Evolutionary conservation across 2,329 filamentous ascomycete species (phyloP), one percentile per base, ranked within the genome.

Genomic region (Alternaria postmessia): DNA sequence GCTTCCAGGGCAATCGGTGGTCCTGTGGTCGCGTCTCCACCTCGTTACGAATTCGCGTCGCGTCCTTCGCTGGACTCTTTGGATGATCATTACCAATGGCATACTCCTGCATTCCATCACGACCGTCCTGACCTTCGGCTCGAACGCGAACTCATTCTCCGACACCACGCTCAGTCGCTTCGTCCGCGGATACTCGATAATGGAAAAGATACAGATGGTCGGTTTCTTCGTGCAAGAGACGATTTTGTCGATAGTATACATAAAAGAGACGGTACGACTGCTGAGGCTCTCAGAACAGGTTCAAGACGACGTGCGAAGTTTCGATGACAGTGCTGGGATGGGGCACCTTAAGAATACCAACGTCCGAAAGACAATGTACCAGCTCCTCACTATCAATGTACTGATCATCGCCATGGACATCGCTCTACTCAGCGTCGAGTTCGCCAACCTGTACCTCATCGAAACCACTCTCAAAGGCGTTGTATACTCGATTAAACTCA

Each of bases 1-100:
- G 20, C 30, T 7, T 7, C 12, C 22, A 1, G 88, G 87, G 0
- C 86, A 89, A 70, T 84, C 84, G 0, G 67, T 89, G 12, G 87
- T 90, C 1, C 78, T 90, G 1, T 90, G 87, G 78, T 89, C 87
- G 0, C 82, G 88, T 7, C 80, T 90, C 0, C 86, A 89, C 68
- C 79, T 90, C 1, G 81, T 90, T 11, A 76, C 87, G 3, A 82
- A 82, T 16, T 84, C 86, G 42, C 78, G 81, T 7, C 73, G 74
- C 2, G 72, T 83, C 3, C 78, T 89, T 0, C 81, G 80, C 5
- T 78, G 80, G 11, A 82, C 87, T 0, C 77, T 88, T 0, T 80
- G 71, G 54, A 87, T 89, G 83, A 89, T 90, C 59, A 80, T 88
- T 39, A 68, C 81, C 60, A 83, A 88, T 66, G 81, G 80, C 18